A percentile compares a stretch with the other conserved stretches of the same genome.
These are phyloP conservation scores for Cryptococcus sp. DNA, from an alignment of 1,284 basidiomycete species.

Conservation along the genomic window DNA sequence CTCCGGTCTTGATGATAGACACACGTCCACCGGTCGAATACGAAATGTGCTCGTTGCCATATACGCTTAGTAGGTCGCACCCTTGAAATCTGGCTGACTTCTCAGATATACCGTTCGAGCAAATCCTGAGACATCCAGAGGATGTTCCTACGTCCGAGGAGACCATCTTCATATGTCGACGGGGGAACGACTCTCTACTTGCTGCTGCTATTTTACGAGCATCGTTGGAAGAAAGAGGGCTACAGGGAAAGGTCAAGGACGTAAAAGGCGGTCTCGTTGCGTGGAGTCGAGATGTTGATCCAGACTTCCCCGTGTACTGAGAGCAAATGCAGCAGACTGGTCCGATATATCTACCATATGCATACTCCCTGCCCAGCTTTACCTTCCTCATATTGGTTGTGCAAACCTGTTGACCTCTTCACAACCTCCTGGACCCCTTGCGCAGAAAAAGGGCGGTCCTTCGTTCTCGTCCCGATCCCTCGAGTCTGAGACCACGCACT, in stretches of 20 bases:
- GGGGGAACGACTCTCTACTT: conserved; percentile 90
- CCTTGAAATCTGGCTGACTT: conserved; percentile 2
- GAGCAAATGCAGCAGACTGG: background rate
- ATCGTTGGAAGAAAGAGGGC: background rate
- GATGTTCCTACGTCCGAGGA: conserved; percentile 19
- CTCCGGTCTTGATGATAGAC: conserved; percentile 63
- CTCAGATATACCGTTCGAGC: conserved; percentile 38
- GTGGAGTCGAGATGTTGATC: conserved; percentile 68
- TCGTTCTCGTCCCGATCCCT: conserved; percentile 40
- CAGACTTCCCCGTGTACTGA: conserved; percentile 70
- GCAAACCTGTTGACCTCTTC: conserved; percentile 26
- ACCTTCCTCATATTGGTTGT: conserved; percentile 22
- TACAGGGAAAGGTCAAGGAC: conserved; percentile 15
- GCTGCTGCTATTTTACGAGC: conserved; percentile 62
- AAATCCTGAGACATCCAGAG: conserved; percentile 27
- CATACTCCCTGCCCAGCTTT: background rate
- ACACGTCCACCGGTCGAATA: conserved; percentile 78
- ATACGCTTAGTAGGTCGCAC: conserved; percentile 64
- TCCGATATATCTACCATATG: conserved; percentile 2
- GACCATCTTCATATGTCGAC: conserved; percentile 68
- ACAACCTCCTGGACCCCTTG: conserved; percentile 25
- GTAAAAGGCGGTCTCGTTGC: conserved; percentile 63
- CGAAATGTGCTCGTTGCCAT: conserved; percentile 74
- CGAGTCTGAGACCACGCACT: conserved; percentile 39
- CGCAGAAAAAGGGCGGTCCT: conserved; percentile 43